Conservation (phyloP, 371 early-diverging fungal species). For the Mucor lusitanicus region DNA sequence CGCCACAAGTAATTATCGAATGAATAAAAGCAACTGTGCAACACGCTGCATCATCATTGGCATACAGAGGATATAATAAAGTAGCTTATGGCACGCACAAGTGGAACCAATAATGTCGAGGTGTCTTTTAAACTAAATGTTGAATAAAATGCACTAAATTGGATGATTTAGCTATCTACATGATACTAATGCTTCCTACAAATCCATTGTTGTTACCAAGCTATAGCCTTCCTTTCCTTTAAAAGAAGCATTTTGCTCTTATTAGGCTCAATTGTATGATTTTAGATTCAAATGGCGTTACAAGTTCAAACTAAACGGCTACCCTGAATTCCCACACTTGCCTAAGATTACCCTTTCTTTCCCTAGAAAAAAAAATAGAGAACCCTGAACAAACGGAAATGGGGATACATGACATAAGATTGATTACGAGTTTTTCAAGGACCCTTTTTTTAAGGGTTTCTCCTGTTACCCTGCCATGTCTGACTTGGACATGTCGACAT, state of each 20-base stretch:
- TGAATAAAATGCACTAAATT: not conserved
- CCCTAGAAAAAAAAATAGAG: not conserved
- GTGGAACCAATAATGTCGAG: not conserved
- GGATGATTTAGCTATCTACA: not conserved
- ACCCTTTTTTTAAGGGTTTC: constrained; percentile 2
- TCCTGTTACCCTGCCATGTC: not conserved
- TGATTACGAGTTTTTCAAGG: not conserved
- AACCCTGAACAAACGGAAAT: not conserved
- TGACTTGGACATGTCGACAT: not conserved
- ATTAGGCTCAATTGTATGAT: not conserved
- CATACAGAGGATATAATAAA: not conserved
- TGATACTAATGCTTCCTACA: not conserved
- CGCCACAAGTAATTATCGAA: not conserved
- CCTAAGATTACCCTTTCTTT: not conserved
- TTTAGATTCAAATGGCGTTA: not conserved
- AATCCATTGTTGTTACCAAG: not conserved
- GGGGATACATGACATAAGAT: constrained; percentile 1
- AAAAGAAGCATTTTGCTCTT: not conserved
- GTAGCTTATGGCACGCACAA: not conserved
- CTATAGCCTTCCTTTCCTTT: not conserved
- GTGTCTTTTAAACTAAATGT: not conserved
- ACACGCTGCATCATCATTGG: not conserved
- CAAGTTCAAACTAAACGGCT: not conserved
- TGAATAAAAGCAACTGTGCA: not conserved
- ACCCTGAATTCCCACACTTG: constrained; percentile 5